A percentile compares a stretch with the other conserved stretches of the same genome.
phyloP scores from a whole-genome alignment of 768 basidiomycete species.

The Phlebiopsis flavidoalba region DNA sequence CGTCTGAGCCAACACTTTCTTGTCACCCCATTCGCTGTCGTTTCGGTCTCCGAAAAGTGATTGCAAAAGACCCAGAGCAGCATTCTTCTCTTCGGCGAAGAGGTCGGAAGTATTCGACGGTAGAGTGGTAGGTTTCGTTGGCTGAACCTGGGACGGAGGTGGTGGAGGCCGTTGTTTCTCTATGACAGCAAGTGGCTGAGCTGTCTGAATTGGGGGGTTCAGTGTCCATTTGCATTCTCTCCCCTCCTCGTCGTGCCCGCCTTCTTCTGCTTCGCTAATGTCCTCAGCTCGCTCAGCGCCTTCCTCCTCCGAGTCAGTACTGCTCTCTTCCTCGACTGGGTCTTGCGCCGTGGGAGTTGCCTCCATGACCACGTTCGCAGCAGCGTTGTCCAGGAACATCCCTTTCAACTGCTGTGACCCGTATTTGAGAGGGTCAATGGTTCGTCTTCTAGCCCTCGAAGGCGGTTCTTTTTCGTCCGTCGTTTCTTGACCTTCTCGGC shows the following conservation, averaged over 20 bases:
- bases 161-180: conserved; percentile 16
- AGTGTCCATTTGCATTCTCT: no score
- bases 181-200: not conserved
- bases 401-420: conserved; percentile 69
- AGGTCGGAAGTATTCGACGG: conserved; percentile 25
- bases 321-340: conserved; percentile 12
- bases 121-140: conserved; percentile 2
- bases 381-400: conserved; percentile 44
- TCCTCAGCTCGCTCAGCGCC: conserved; percentile 20
- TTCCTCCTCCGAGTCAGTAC: conserved; percentile 7
- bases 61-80: conserved; percentile 42
- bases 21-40: conserved; percentile 53
- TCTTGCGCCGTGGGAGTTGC: not conserved
- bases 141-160: conserved; percentile 16
- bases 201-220: not conserved
- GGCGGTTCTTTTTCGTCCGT: conserved; percentile 48
- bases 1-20: conserved; percentile 51
- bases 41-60: conserved; percentile 44
- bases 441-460: conserved; percentile 51
- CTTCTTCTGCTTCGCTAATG: not conserved
- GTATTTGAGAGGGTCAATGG: conserved; percentile 71
- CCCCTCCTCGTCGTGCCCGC: not conserved
- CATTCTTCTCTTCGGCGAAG: conserved; percentile 38
- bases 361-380: not conserved
- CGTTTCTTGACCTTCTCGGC: conserved; percentile 30